Percentiles rank a stretch among this genome's conserved stretches.
These are phyloP conservation scores for bread wheat (Triticum aestivum) DNA, from an alignment of 176 grass and related monocot species.

Conservation along the genomic window DNA sequence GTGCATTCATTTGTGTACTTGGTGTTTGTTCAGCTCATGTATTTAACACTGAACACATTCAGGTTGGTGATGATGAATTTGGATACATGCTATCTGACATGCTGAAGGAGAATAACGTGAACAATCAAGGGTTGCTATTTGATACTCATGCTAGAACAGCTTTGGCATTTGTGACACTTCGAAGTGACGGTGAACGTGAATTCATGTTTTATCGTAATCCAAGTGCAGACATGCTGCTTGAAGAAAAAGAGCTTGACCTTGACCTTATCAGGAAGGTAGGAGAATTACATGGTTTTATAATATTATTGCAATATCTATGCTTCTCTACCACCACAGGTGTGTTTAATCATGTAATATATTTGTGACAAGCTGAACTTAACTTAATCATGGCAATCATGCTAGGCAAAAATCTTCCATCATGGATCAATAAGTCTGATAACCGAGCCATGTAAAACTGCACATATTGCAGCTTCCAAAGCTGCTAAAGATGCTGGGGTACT, in stretches of 20 bases:
- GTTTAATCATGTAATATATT: slow-evolving; percentile 23
- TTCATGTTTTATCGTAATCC: slow-evolving; percentile 99
- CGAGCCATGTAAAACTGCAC: slow-evolving; percentile 89
- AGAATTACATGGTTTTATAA: neutral
- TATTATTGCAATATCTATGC: slow-evolving; percentile 2
- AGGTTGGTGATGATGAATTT: slow-evolving; percentile 99
- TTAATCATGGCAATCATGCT: slow-evolving; percentile 31
- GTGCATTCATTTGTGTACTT: slow-evolving; percentile 15
- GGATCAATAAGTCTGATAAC: slow-evolving; percentile 99
- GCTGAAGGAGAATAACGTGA: slow-evolving; percentile 93
- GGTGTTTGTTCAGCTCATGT: neutral
- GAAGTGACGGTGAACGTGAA: slow-evolving; percentile 87
- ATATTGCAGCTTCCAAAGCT: slow-evolving; percentile 76
- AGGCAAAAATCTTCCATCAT: slow-evolving; percentile 96
- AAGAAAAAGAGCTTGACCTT: slow-evolving; percentile 88
- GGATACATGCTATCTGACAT: slow-evolving; percentile 91
- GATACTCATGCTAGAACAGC: slow-evolving; percentile 91
- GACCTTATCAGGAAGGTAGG: slow-evolving; percentile 87
- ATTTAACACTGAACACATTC: slow-evolving; percentile 14
- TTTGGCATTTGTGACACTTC: slow-evolving; percentile 93
- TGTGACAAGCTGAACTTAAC: slow-evolving; percentile 18
- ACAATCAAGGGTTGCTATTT: slow-evolving; percentile 80
- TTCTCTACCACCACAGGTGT: neutral
- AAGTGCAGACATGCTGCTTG: slow-evolving; percentile 98
- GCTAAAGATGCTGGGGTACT: slow-evolving; percentile 91